phyloP scores from a whole-genome alignment of 805 yeast species.

The Monosporozyma servazzii region DNA sequence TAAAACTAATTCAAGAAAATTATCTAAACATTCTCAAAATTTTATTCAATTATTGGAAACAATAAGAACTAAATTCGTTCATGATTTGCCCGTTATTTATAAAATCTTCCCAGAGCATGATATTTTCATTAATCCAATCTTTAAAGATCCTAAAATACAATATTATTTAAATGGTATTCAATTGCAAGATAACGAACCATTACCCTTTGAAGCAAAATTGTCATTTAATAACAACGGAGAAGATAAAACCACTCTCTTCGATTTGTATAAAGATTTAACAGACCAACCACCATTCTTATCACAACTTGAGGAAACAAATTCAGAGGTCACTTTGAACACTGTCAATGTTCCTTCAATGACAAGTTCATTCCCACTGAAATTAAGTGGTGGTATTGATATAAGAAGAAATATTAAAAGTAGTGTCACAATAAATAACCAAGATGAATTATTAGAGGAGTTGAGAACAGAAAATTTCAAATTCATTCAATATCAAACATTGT shows the following conservation, averaged over 20 bases:
- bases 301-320: not conserved
- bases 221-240: conserved; percentile 2
- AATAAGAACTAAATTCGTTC: conserved; percentile 17
- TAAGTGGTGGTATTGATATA: not conserved
- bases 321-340: not conserved
- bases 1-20: conserved; percentile 7
- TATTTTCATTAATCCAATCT: conserved; percentile 18
- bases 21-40: conserved; percentile 12
- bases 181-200: not conserved
- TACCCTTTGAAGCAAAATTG: conserved; percentile 11
- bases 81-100: conserved; percentile 22
- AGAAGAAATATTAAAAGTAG: not conserved
- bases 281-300: conserved; percentile 7
- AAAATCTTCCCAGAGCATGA: conserved; percentile 27
- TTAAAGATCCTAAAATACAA: conserved; percentile 19
- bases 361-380: not conserved
- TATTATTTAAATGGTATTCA: conserved; percentile 15
- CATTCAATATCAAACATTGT: conserved; percentile 22
- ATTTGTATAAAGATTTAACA: conserved; percentile 8
- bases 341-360: not conserved
- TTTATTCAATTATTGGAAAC: conserved; percentile 17
- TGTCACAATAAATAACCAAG: not conserved
- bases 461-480: conserved; percentile 14
- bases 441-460: conserved; percentile 6
- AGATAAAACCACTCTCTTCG: not conserved